Evolutionary conservation across 2,329 filamentous ascomycete genomes (phyloP).

Genomic region (Sphaerulina musiva): DNA sequence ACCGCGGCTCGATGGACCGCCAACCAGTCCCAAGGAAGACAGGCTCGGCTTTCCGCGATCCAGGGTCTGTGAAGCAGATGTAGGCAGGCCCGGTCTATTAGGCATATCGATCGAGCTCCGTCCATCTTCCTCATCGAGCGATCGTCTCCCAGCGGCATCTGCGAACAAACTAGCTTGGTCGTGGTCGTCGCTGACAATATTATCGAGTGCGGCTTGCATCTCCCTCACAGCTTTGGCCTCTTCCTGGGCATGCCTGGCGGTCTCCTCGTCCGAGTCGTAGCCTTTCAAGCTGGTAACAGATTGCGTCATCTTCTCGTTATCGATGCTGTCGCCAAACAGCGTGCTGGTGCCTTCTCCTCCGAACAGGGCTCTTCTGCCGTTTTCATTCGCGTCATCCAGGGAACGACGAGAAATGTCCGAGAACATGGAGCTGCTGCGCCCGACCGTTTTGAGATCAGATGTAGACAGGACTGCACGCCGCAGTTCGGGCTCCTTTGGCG

Average conservation of each 20-base stretch:
- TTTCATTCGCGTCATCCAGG: constrained; percentile 56
- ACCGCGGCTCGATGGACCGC: constrained; percentile 75
- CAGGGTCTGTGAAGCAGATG: constrained; percentile 5
- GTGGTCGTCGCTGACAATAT: constrained; percentile 80
- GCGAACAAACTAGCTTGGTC: constrained; percentile 60
- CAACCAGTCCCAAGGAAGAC: constrained; percentile 83
- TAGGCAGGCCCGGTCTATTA: constrained; percentile 11
- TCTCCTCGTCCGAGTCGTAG: constrained; percentile 63
- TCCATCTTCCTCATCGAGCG: constrained; percentile 37
- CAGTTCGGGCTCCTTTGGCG: constrained; percentile 42
- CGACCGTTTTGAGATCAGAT: constrained; percentile 48
- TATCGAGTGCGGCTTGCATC: constrained; percentile 84
- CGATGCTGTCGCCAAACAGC: constrained; percentile 72
- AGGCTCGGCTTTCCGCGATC: constrained; percentile 75
- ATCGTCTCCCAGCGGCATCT: constrained; percentile 50
- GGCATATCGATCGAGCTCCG: constrained; percentile 17
- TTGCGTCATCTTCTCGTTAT: constrained; percentile 64
- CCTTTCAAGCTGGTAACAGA: constrained; percentile 78
- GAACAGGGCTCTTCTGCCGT: constrained; percentile 50
- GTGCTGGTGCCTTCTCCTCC: constrained; percentile 61
- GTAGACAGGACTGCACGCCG: constrained; percentile 56
- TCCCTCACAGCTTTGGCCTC: constrained; percentile 81
- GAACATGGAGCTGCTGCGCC: constrained; percentile 16
- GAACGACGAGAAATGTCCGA: constrained; percentile 51
- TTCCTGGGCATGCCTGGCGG: constrained; percentile 48